Percentiles rank a stretch among this genome's conserved stretches.
phyloP scores from a whole-genome alignment of 139 green algal genomes.

The Haematococcus lacustris region DNA sequence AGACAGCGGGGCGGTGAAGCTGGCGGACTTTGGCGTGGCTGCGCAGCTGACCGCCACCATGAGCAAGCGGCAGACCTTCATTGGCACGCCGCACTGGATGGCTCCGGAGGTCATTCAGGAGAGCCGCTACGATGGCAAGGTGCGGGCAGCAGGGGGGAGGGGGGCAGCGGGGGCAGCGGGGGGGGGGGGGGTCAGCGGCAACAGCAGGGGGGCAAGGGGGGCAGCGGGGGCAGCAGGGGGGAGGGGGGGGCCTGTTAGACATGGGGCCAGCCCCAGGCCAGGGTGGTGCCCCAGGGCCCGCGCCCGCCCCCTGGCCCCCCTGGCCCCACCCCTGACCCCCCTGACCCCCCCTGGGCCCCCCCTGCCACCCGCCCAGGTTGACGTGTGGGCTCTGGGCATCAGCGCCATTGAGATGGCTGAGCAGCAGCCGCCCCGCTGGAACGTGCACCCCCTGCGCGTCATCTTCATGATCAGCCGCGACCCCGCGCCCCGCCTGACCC shows the following conservation, averaged over 20 bases:
- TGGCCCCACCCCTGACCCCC: no score
- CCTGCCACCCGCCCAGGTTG: slow-evolving; percentile 49
- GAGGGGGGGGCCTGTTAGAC: no score
- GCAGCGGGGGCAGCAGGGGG: neutral
- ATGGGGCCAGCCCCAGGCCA: no score
- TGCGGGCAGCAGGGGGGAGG: slow-evolving; percentile 19
- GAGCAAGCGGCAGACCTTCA: slow-evolving; percentile 91
- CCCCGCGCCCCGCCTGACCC: slow-evolving; percentile 56
- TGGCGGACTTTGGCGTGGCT: slow-evolving; percentile 83
- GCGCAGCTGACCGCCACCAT: slow-evolving; percentile 79
- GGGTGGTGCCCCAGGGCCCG: no score
- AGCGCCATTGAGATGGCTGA: slow-evolving; percentile 89
- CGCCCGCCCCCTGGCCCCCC: no score
- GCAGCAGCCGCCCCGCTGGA: slow-evolving; percentile 66
- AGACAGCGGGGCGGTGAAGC: slow-evolving; percentile 57
- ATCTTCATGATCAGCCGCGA: slow-evolving; percentile 91
- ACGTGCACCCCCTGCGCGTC: slow-evolving; percentile 86
- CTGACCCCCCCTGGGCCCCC: neutral
- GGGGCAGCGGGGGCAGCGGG: neutral
- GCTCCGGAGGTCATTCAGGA: slow-evolving; percentile 90
- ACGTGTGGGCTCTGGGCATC: slow-evolving; percentile 91
- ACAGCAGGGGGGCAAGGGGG: neutral
- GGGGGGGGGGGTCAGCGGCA: neutral
- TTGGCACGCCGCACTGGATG: slow-evolving; percentile 95
- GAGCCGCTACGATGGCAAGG: slow-evolving; percentile 86